These are phyloP conservation scores for Kluyveromyces starmeri DNA, from an alignment of 805 yeast genomes.

Conservation along the genomic window DNA sequence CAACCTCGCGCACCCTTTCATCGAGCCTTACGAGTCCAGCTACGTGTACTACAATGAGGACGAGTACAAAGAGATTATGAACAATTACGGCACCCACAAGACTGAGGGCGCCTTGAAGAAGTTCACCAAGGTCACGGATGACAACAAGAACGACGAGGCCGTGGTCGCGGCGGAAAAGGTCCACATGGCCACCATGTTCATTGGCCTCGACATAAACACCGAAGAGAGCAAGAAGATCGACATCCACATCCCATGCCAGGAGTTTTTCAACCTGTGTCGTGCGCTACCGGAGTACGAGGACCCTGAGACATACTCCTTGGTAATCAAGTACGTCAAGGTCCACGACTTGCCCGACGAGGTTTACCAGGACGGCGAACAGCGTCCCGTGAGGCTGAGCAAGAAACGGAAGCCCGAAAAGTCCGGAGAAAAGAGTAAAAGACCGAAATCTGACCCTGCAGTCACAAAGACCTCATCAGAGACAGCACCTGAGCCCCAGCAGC, in stretches of 20 bases:
- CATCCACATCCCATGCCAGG: constrained; percentile 83
- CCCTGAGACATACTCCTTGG: constrained; percentile 41
- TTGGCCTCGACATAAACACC: constrained; percentile 54
- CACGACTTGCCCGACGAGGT: constrained; percentile 82
- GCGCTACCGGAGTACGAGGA: constrained; percentile 59
- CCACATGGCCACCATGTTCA: constrained; percentile 65
- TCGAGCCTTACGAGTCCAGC: constrained; percentile 58
- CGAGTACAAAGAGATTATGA: constrained; percentile 48
- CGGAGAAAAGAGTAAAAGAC: constrained; percentile 31
- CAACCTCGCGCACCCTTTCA: constrained; percentile 81
- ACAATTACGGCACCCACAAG: constrained; percentile 51
- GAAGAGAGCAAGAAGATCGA: constrained; percentile 59
- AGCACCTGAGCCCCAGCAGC: too few relatives aligned
- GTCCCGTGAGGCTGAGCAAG: constrained; percentile 56
- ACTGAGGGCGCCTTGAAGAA: constrained; percentile 40
- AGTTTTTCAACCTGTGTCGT: constrained; percentile 74
- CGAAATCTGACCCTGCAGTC: constrained; percentile 22
- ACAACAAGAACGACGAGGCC: constrained; percentile 28
- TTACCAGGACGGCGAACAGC: constrained; percentile 64
- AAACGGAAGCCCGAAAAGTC: constrained; percentile 40
- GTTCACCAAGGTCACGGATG: constrained; percentile 30
- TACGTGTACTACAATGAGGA: constrained; percentile 42
- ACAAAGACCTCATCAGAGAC: neutral
- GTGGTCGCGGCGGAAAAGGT: constrained; percentile 30
- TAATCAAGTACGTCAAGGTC: constrained; percentile 64